These are phyloP conservation scores for Amanita rubescens DNA, from an alignment of 768 basidiomycete species.

Conservation along the genomic window DNA sequence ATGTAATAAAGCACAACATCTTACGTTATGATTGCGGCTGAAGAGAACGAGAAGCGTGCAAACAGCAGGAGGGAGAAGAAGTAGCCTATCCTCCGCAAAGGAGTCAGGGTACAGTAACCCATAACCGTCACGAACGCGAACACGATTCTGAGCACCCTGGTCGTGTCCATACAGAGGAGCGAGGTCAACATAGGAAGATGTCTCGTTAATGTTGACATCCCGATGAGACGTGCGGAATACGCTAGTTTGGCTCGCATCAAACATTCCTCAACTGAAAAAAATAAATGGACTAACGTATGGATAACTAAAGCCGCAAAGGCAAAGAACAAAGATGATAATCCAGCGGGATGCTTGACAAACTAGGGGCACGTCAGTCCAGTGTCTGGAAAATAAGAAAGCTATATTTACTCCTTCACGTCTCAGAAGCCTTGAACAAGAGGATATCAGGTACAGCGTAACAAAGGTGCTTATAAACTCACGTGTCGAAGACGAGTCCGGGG, in stretches of 20 bases:
- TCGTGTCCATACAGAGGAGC: constrained; percentile 77
- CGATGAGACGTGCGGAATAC: constrained; percentile 78
- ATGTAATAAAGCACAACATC: constrained; percentile 16
- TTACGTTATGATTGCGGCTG: constrained; percentile 82
- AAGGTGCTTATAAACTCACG: constrained; percentile 27
- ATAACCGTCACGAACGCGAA: constrained; percentile 52
- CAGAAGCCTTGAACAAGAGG: constrained; percentile 36
- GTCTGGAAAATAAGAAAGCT: not conserved
- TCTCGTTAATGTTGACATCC: constrained; percentile 67
- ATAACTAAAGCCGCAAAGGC: constrained; percentile 78
- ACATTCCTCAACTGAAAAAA: not conserved
- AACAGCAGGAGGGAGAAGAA: constrained; percentile 73
- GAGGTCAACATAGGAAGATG: constrained; percentile 82
- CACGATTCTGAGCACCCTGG: constrained; percentile 48
- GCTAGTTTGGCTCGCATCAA: constrained; percentile 24
- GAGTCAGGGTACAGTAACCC: constrained; percentile 63
- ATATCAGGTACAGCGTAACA: not conserved
- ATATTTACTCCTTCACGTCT: constrained; percentile 55
- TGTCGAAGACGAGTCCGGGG: constrained; percentile 74
- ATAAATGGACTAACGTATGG: constrained; percentile 42
- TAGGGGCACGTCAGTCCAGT: constrained; percentile 21
- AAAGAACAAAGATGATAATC: constrained; percentile 76
- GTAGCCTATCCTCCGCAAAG: constrained; percentile 73
- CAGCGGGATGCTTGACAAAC: constrained; percentile 73
- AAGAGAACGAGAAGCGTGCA: constrained; percentile 78